phyloP scores from a whole-genome alignment of 139 green algal genomes.

The Volvox reticuliferus region DNA sequence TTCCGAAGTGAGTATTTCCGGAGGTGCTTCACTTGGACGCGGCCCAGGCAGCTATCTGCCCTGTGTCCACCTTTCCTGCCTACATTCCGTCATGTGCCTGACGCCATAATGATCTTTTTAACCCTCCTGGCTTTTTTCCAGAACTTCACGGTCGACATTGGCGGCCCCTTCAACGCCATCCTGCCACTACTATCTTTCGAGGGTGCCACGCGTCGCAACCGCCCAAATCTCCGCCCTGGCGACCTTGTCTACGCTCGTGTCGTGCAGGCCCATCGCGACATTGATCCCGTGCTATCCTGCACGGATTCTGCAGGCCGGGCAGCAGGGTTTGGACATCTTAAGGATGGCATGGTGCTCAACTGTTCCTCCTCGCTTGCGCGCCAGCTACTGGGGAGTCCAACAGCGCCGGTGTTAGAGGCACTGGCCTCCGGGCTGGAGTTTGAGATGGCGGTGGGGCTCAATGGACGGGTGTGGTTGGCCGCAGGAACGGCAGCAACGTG shows the following conservation, averaged over 20 bases:
- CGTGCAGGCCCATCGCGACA: conserved; percentile 69
- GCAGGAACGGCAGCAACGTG: conserved; percentile 43
- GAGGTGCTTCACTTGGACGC: too few relatives aligned
- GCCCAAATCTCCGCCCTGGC: conserved; percentile 77
- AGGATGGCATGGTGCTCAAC: conserved; percentile 65
- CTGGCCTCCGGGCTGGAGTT: conserved; percentile 75
- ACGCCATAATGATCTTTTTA: too few relatives aligned
- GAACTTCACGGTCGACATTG: conserved; percentile 87
- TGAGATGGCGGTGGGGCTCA: conserved; percentile 85
- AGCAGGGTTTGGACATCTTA: conserved; percentile 78
- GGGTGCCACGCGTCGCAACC: conserved; percentile 85
- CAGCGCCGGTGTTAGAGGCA: conserved; percentile 65
- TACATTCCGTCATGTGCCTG: too few relatives aligned
- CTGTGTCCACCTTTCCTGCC: too few relatives aligned
- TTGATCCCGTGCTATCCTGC: conserved; percentile 82
- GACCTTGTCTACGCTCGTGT: conserved; percentile 88
- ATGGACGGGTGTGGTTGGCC: conserved; percentile 83
- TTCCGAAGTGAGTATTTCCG: conserved; percentile 66
- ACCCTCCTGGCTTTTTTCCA: conserved; percentile 20
- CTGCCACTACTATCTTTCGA: conserved; percentile 89
- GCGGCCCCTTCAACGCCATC: conserved; percentile 74
- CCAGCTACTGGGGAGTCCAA: conserved; percentile 62
- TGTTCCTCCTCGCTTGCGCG: conserved; percentile 56
- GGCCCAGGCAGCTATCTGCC: too few relatives aligned
- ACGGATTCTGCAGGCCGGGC: conserved; percentile 72